Evolutionary conservation across 2,329 filamentous ascomycete genomes (phyloP), one percentile per base, ranked within the genome.

Genomic region (Cordyceps javanica): DNA sequence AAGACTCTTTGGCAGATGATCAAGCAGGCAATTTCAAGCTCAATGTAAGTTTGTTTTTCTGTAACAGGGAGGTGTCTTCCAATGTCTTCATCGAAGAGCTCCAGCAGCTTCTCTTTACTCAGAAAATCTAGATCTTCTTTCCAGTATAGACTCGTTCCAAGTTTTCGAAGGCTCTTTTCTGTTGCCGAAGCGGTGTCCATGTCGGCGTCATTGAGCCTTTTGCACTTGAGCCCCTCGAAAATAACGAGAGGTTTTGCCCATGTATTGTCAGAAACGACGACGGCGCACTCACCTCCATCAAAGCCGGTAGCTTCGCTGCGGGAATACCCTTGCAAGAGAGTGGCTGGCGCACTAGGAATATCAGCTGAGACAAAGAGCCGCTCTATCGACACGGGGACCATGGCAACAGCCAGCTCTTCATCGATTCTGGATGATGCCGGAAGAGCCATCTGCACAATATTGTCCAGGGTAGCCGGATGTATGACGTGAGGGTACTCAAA

Each of bases 401-500:
- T 25, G 14, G 42, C 21, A 14, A 45, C 23, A 3, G 11, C 11
- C 11, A 28, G 42, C 16, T 39, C 38, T 39, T 39, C 38, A 39
- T 39, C 38, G 11, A 39, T 39, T n/a, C 14, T n/a, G n/a, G n/a
- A n/a, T n/a, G n/a, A n/a, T n/a, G n/a, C n/a, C n/a, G 70, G 4
- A 74, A 67, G 0, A 71, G 68, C n/a, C n/a, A n/a, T n/a, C 49
- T 81, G 78, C 11, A 81, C 71, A 58, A 79, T 70, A 11, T 72
- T 63, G 59, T 81, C 78, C 10, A 81, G 65, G 0, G 77, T 78
- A 1, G 76, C 72, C 0, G 78, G 78, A 59, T 81, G 78, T 10
- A 81, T 72, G 3, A 77, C 34, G 57, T 79, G 74, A 7, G 71
- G 66, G 58, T 68, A 77, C 59, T 78, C 76, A 48, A 70, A 76